phyloP scores from a whole-genome alignment of 1,284 basidiomycete species.

The Psilocybe mexicana region DNA sequence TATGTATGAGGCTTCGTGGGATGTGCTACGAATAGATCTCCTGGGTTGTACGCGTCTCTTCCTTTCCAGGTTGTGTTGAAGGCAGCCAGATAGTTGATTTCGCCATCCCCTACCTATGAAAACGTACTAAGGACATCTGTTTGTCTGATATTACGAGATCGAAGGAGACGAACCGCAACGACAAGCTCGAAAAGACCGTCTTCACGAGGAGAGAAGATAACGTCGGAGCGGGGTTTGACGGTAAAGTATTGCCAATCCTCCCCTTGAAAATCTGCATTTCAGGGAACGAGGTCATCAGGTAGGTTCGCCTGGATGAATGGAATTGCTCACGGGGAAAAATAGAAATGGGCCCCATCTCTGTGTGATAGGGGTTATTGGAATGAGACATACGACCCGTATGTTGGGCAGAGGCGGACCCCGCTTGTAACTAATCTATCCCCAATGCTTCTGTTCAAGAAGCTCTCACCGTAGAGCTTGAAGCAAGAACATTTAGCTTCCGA shows the following conservation, averaged over 20 bases:
- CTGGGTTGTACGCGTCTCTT: constrained; percentile 8
- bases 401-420: constrained; percentile 5
- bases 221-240: neutral
- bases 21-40: constrained; percentile 9
- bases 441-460: constrained; percentile 8
- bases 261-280: constrained; percentile 5
- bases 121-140: neutral
- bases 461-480: constrained; percentile 6
- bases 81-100: neutral
- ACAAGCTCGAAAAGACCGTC: constrained; percentile 9
- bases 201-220: constrained; percentile 6
- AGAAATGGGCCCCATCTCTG: constrained; percentile 3
- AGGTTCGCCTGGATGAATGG: neutral
- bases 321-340: constrained; percentile 5
- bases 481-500: neutral
- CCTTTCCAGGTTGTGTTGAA: constrained; percentile 5
- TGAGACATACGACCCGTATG: constrained; percentile 3
- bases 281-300: neutral
- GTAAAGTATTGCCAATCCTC: constrained; percentile 10
- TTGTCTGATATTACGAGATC: neutral
- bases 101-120: neutral
- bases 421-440: constrained; percentile 1
- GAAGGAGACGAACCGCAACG: constrained; percentile 1
- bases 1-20: constrained; percentile 5
- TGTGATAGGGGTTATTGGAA: neutral